Percentiles rank a stretch among this genome's conserved stretches.
Evolutionary conservation across 805 yeast genomes (phyloP).

Genomic region (Nakazawaea molendinolei): DNA sequence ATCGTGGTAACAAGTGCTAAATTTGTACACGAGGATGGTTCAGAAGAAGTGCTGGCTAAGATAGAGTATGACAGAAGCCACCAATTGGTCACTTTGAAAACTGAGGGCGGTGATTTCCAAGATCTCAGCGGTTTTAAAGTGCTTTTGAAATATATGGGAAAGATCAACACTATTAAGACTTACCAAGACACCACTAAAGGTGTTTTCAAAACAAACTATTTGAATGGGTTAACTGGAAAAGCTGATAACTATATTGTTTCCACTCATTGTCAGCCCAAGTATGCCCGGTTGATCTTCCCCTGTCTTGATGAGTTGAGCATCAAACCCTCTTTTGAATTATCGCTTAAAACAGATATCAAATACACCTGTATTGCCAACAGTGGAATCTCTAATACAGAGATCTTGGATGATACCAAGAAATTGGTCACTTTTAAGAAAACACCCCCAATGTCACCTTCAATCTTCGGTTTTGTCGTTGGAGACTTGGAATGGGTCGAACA

Average conservation of each 20-base stretch:
- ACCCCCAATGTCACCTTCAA: constrained; percentile 54
- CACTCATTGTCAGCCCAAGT: constrained; percentile 68
- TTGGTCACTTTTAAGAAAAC: constrained; percentile 42
- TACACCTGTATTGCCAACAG: constrained; percentile 51
- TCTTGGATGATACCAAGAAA: constrained; percentile 20
- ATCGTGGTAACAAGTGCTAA: constrained; percentile 31
- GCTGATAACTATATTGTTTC: constrained; percentile 50
- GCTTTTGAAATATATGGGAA: constrained; percentile 40
- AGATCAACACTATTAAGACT: constrained; percentile 42
- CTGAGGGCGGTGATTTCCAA: constrained; percentile 17
- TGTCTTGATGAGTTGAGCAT: constrained; percentile 58
- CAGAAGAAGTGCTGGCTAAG: constrained; percentile 24
- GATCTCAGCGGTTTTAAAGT: constrained; percentile 16
- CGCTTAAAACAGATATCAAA: constrained; percentile 35
- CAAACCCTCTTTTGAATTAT: constrained; percentile 45
- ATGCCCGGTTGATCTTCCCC: constrained; percentile 59
- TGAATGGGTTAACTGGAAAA: constrained; percentile 40
- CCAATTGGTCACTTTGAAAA: constrained; percentile 26
- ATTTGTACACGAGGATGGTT: constrained; percentile 15
- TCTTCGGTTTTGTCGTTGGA: constrained; percentile 65
- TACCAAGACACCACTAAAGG: constrained; percentile 56
- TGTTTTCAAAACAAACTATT: constrained; percentile 60
- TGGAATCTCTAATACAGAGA: constrained; percentile 23
- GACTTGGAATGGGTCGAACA: constrained; percentile 50
- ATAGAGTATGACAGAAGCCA: constrained; percentile 33